Base-by-base conservation (phyloP, 1,139 yeast genomes). In the Trichomonascaceae sp. region DNA sequence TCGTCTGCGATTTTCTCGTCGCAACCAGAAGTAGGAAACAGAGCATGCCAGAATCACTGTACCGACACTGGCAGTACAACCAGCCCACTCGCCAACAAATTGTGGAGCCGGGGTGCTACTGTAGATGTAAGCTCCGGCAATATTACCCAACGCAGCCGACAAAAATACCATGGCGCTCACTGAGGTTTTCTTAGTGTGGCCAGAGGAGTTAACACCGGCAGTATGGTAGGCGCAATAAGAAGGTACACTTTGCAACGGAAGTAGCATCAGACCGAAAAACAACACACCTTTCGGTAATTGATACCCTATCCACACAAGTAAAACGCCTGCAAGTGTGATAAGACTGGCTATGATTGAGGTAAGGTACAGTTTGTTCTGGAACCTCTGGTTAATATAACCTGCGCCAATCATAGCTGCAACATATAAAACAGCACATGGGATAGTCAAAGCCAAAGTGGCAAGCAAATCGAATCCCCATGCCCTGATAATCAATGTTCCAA, bases 61-160 rank as follows among this genome's bases (percentile, higher is more conserved):
- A 41, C 71, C 72, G 20, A 76, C 69, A 56, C 76, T 70, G 36
- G 71, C 66, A 32, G 70, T 68, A 57, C 72, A 72, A 2, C 81
- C 85, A n/a, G 77, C 72, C 15, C 15, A 36, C 8, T 15, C 41
- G 17, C 17, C 41, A 3, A 65, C 63, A 60, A 79, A 81, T 15
- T 60, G 57, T 17, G 85, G 85, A 1, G 82, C 80, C 63, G 81
- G 81, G 8, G 60, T 58, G 1, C 72, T 65, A 52, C 74, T 66
- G 65, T 79, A 80, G 19, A 82, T 77, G 57, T 78, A 82, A 1
- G 84, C 80, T 6, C 84, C 84, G 48, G 74, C 70, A 54, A 81
- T 70, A 62, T 80, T 80, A 45, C 85, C 85, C 43, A 77, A 78
- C 61, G 83, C 79, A 63, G 78, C 79, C 1, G 79, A 81, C 54